Evolutionary conservation across 148 eudicot species (phyloP).

Genomic region (Beta vulgaris): DNA sequence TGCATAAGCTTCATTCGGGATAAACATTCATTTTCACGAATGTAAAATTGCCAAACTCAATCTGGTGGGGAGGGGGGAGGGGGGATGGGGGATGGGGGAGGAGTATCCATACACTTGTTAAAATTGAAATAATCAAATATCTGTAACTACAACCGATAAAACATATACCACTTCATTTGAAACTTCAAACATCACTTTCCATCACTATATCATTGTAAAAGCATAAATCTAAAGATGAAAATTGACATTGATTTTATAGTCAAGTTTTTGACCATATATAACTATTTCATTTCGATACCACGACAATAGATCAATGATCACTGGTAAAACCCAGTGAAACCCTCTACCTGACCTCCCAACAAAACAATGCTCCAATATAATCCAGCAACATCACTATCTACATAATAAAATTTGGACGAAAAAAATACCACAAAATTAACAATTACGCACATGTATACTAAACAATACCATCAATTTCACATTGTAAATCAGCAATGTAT

Average conservation of each 20-base stretch:
- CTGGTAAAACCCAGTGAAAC: neutral
- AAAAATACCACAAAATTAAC: neutral
- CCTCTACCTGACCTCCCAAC: neutral
- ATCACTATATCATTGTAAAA: neutral
- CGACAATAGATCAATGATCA: neutral
- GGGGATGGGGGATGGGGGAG: no score
- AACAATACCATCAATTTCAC: neutral
- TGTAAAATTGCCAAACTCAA: no score
- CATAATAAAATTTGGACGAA: neutral
- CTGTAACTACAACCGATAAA: neutral
- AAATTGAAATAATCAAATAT: no score
- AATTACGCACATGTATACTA: neutral
- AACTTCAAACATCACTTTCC: neutral
- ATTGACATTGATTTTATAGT: neutral
- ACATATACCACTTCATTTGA: neutral
- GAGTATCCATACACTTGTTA: no score
- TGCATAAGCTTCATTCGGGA: neutral
- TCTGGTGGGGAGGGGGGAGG: no score
- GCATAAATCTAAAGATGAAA: neutral
- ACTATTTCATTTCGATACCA: no score
- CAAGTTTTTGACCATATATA: no score
- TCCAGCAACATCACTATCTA: conserved; percentile 4
- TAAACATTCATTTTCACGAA: neutral
- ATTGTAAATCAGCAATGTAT: neutral
- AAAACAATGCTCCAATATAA: neutral